Evolutionary conservation across 2,329 filamentous ascomycete genomes (phyloP).

Genomic region (Verticillium isaacii): DNA sequence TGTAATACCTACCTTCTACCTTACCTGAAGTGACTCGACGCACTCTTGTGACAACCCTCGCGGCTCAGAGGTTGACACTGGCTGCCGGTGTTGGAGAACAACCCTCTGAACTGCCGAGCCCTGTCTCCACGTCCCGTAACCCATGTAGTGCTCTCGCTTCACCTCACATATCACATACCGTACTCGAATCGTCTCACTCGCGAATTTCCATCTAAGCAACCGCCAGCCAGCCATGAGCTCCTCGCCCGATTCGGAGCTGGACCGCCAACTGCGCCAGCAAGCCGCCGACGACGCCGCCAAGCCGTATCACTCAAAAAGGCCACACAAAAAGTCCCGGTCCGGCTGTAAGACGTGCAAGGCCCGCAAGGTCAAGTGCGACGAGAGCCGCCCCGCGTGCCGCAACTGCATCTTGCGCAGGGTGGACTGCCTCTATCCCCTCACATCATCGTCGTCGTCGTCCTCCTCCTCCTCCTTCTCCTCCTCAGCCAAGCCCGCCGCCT

Average conservation of each 20-base stretch:
- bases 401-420: conserved; percentile 43
- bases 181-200: too few species aligned
- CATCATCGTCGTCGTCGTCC: not conserved
- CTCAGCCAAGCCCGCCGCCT: conserved; percentile 1
- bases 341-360: conserved; percentile 52
- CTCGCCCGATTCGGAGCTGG: not conserved
- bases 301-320: conserved; percentile 42
- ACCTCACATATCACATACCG: too few species aligned
- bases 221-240: not conserved
- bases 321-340: conserved; percentile 49
- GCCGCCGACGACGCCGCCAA: not conserved
- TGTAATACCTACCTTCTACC: too few species aligned
- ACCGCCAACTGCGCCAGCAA: not conserved
- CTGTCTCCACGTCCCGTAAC: too few species aligned
- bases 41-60: not conserved
- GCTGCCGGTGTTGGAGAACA: too few species aligned
- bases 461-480: not conserved
- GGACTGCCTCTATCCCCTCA: conserved; percentile 39
- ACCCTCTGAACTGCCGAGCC: too few species aligned
- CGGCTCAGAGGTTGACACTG: not conserved
- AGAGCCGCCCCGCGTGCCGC: conserved; percentile 43
- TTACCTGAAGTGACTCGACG: too few species aligned
- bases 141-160: too few species aligned
- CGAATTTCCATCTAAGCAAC: not conserved
- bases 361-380: conserved; percentile 52